Conservation (phyloP, 768 basidiomycete species). For the Guyanaporus albipodus region DNA sequence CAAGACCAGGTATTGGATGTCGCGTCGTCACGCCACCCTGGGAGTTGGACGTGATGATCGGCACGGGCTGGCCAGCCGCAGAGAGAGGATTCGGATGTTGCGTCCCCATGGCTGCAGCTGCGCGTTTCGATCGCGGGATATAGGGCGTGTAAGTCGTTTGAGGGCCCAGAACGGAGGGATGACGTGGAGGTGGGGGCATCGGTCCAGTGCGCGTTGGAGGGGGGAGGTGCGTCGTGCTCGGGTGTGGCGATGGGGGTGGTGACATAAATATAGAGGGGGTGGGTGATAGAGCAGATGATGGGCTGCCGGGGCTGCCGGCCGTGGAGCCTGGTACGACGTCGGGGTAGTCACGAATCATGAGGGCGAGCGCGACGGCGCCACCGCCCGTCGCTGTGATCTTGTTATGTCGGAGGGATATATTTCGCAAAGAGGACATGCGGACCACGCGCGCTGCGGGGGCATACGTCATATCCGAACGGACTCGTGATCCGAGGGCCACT, state of each 20-base stretch:
- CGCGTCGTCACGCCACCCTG: constrained; percentile 51
- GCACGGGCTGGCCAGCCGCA: constrained; percentile 46
- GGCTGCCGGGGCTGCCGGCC: not conserved
- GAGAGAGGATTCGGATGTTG: constrained; percentile 37
- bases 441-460: constrained; percentile 66
- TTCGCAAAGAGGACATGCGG: constrained; percentile 76
- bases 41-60: constrained; percentile 65
- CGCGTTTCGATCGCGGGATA: constrained; percentile 61
- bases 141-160: constrained; percentile 85
- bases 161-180: constrained; percentile 41
- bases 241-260: constrained; percentile 31
- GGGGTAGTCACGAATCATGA: constrained; percentile 97
- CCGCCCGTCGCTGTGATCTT: constrained; percentile 80
- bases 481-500: constrained; percentile 24
- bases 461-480: not conserved
- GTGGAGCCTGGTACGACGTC: constrained; percentile 51
- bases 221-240: constrained; percentile 23
- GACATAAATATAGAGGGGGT: constrained; percentile 25
- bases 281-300: constrained; percentile 11
- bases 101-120: constrained; percentile 7
- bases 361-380: constrained; percentile 86
- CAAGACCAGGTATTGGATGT: constrained; percentile 26
- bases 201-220: constrained; percentile 34
- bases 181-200: constrained; percentile 47
- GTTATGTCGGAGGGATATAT: constrained; percentile 89